Conservation (phyloP, 768 basidiomycete genomes). For the Paxillus involutus region DNA sequence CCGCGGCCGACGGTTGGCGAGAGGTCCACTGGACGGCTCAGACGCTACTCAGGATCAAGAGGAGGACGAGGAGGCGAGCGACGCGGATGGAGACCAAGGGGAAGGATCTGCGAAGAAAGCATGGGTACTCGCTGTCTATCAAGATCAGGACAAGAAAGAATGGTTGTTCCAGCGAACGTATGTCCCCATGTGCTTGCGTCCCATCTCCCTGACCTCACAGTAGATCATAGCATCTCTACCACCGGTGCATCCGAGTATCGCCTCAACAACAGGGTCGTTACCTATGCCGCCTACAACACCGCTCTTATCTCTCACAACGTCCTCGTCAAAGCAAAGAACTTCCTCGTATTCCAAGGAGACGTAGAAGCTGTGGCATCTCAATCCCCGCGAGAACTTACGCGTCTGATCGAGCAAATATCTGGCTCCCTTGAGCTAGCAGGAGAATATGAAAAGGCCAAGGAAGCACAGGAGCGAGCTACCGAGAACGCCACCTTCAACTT, state of each 20-base stretch:
- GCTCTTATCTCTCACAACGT: constrained; percentile 89
- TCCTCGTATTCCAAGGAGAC: constrained; percentile 98
- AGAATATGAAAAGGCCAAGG: constrained; percentile 89
- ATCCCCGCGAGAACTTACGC: constrained; percentile 84
- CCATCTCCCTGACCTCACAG: constrained; percentile 1
- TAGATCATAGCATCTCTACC: constrained; percentile 68
- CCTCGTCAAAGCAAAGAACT: constrained; percentile 98
- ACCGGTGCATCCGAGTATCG: constrained; percentile 90
- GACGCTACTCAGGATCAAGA: constrained; percentile 43
- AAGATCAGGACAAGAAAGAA: constrained; percentile 74
- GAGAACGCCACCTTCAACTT: constrained; percentile 96
- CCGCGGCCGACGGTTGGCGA: constrained; percentile 76
- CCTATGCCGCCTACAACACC: constrained; percentile 86
- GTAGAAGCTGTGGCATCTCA: constrained; percentile 98
- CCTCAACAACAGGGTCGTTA: constrained; percentile 77
- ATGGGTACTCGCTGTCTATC: constrained; percentile 92
- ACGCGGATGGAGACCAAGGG: constrained; percentile 51
- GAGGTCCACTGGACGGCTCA: constrained; percentile 41
- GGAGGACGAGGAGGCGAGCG: constrained; percentile 50
- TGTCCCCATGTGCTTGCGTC: constrained; percentile 32
- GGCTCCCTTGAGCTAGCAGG: constrained; percentile 87
- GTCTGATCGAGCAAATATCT: constrained; percentile 92
- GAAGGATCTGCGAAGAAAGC: constrained; percentile 90
- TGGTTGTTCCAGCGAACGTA: constrained; percentile 93
- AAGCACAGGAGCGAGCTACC: constrained; percentile 84